These are phyloP conservation scores for Acer saccharum DNA, from an alignment of 345 rosid species.

Conservation along the genomic window DNA sequence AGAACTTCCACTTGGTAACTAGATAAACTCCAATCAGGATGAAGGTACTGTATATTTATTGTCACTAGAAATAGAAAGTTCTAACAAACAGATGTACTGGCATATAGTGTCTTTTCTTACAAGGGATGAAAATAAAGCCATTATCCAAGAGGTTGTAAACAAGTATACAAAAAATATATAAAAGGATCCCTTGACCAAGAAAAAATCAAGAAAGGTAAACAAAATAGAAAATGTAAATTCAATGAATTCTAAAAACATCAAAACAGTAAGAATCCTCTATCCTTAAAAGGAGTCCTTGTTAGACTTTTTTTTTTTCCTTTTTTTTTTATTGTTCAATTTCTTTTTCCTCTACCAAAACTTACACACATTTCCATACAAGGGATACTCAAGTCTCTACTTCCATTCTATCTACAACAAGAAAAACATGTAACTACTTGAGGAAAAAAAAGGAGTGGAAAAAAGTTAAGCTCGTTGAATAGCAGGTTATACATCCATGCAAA, in stretches of 20 bases:
- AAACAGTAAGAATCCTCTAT: background rate
- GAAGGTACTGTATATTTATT: background rate
- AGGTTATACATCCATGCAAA: background rate
- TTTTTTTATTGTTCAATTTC: background rate
- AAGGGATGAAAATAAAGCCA: background rate
- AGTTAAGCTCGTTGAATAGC: background rate
- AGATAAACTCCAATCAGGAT: background rate
- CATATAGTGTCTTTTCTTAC: background rate
- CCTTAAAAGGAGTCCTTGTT: background rate
- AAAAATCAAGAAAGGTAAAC: too few relatives aligned
- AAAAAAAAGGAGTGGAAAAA: background rate
- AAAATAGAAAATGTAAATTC: background rate
- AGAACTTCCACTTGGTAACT: background rate
- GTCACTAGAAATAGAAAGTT: background rate
- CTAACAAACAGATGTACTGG: background rate
- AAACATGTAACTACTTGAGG: background rate
- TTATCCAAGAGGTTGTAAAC: background rate
- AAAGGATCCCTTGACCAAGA: background rate
- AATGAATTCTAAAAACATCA: background rate
- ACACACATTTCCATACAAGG: background rate
- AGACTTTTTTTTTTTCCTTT: background rate
- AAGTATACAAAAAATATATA: background rate
- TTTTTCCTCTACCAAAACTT: background rate
- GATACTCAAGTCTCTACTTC: background rate
- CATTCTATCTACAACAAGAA: background rate